These are phyloP conservation scores for Saccharomycopsis selenospora DNA, from an alignment of 805 yeast species.

Conservation along the genomic window DNA sequence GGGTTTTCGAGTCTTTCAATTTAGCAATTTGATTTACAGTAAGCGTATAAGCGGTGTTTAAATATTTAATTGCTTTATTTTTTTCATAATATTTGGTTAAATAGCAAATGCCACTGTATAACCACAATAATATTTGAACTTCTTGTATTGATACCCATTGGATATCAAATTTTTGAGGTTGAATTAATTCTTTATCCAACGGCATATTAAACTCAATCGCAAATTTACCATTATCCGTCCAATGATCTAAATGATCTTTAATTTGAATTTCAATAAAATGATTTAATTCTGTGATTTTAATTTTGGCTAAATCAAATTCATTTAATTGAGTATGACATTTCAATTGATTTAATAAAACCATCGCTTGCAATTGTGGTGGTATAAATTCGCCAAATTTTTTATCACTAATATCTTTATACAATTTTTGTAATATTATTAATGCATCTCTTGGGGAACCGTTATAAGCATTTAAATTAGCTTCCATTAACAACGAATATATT, in stretches of 20 bases:
- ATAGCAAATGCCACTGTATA: conserved; percentile 15
- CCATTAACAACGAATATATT: conserved; percentile 9
- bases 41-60: conserved; percentile 12
- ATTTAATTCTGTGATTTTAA: conserved; percentile 8
- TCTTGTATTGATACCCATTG: conserved; percentile 20
- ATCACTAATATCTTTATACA: neutral
- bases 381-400: too few relatives aligned
- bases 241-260: conserved; percentile 7
- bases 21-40: conserved; percentile 5
- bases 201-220: neutral
- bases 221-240: conserved; percentile 16
- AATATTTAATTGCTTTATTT: conserved; percentile 14
- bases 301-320: conserved; percentile 4
- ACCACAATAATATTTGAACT: conserved; percentile 17
- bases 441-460: conserved; percentile 8
- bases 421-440: neutral
- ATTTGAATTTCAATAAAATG: conserved; percentile 10
- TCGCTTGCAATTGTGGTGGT: conserved; percentile 13
- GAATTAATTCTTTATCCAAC: neutral
- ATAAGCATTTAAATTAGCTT: conserved; percentile 12
- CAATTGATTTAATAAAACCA: conserved; percentile 12
- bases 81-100: conserved; percentile 10
- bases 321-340: conserved; percentile 3
- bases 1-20: neutral
- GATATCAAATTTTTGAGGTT: conserved; percentile 6